Percentiles rank a stretch among this genome's conserved stretches.
These are phyloP conservation scores for Eucalyptus tenuipes DNA, from an alignment of 345 rosid species.

Conservation along the genomic window DNA sequence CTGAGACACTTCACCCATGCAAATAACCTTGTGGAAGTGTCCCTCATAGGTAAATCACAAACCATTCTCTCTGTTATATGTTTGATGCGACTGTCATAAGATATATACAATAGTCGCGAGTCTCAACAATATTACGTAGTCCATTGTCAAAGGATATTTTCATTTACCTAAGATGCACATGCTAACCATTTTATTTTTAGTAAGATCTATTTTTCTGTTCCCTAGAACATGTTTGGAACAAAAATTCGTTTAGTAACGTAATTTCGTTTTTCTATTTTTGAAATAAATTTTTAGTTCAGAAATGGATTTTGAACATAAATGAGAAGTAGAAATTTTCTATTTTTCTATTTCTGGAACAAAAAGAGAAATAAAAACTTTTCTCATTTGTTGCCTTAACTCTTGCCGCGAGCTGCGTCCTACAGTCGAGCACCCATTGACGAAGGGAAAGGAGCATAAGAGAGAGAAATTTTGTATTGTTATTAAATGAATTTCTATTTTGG, in stretches of 20 bases:
- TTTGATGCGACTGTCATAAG: not conserved
- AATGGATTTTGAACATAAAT: not conserved
- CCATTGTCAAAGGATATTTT: not conserved
- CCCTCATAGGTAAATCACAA: constrained; percentile 27
- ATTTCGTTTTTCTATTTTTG: no score
- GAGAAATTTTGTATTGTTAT: no score
- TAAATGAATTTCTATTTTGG: rapidly evolving
- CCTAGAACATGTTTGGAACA: rapidly evolving
- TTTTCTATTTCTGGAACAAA: no score
- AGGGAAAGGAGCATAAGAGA: not conserved
- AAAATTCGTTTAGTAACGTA: no score
- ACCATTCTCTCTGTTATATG: not conserved
- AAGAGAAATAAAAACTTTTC: no score
- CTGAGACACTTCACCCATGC: constrained; percentile 11
- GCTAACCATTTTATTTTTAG: no score
- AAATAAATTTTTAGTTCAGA: not conserved
- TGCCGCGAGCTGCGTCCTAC: rapidly evolving
- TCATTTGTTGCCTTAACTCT: not conserved
- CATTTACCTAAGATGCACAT: not conserved
- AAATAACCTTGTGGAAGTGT: constrained; percentile 19
- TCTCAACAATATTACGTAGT: not conserved
- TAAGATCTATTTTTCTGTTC: rapidly evolving
- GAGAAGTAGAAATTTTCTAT: not conserved
- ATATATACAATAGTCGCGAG: not conserved
- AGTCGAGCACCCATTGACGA: not conserved